Evolutionary conservation across 129 eudicot genomes (phyloP), one percentile per base, ranked within the genome.

Genomic region (Mikania micrantha): DNA sequence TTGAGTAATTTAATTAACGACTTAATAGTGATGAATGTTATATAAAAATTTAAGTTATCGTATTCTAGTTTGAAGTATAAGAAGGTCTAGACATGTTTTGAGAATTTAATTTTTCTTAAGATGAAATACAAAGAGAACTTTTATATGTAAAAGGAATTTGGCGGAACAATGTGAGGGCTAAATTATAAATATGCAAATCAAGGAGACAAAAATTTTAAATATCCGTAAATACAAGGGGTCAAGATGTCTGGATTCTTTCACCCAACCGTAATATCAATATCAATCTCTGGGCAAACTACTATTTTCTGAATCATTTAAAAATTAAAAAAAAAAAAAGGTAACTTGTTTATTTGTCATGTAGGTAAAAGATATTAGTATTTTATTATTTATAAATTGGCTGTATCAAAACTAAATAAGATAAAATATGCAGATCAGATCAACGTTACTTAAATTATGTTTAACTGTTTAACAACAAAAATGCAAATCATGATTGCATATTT

Each of bases 241-340:
- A 48, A 44, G 24, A 20, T 31, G 75, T 19, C 35, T n/a, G 22
- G 24, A 19, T 57, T 57, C 21, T 12, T 2, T 56, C 41, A 56
- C 28, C 54, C 74, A 17, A 53, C 53, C 53, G 74, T 56, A 16
- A 15, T 56, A 58, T 56, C 74, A 71, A 59, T 59, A n/a, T n/a
- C n/a, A n/a, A n/a, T 68, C 44, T 44, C 32, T 70, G 75, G n/a
- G 39, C 9, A 25, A 7, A n/a, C 16, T 71, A 41, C 60, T 44
- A 19, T 59, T 42, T 19, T 34, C 44, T 42, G 39, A 17, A 70
- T 54, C 16, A 41, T 57, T 60, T 31, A 40, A 28, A 24, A 24
- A 19, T 20, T 19, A 58, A 57, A 56, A 67, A 66, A 59, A 58
- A 56, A 67, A 48, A 67, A 50, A 13, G 62, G 47, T 68, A 66